phyloP scores from a whole-genome alignment of 495 filamentous ascomycete species.

The Xylaria nigripes region DNA sequence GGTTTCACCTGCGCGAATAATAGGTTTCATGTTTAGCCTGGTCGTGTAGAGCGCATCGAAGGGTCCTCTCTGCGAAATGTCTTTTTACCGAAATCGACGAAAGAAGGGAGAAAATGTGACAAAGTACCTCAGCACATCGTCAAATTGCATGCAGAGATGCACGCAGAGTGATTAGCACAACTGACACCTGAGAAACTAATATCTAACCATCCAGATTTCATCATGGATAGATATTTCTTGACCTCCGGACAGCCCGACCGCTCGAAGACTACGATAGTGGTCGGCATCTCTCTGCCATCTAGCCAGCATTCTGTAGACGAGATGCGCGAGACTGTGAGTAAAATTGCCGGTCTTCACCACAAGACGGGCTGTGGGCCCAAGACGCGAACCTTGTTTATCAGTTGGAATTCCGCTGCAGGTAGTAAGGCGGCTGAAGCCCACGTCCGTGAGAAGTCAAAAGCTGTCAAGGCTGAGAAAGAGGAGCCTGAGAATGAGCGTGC shows the following conservation, averaged over 20 bases:
- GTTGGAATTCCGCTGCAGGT: constrained; percentile 11
- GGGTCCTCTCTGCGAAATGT: constrained; percentile 7
- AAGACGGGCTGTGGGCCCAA: background rate
- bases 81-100: constrained; percentile 7
- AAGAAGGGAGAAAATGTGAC: constrained; percentile 17
- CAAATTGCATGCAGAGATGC: constrained; percentile 8
- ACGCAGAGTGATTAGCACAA: constrained; percentile 11
- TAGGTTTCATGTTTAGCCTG: constrained; percentile 2
- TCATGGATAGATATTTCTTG: constrained; percentile 16
- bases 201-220: constrained; percentile 2
- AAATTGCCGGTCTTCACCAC: constrained; percentile 12
- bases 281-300: constrained; percentile 7
- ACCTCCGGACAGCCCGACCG: constrained; percentile 9
- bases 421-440: constrained; percentile 1
- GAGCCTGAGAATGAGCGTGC: constrained; percentile 10
- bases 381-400: constrained; percentile 9
- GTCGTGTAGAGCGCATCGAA: constrained; percentile 1
- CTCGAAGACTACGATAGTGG: constrained; percentile 13
- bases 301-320: constrained; percentile 1
- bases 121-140: constrained; percentile 13
- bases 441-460: constrained; percentile 3
- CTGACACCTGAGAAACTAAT: constrained; percentile 11
- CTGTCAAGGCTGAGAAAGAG: constrained; percentile 4
- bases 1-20: constrained; percentile 7
- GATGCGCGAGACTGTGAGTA: background rate